phyloP scores from a whole-genome alignment of 164 flowering plant genomes.

The Kingdonia uniflora region DNA sequence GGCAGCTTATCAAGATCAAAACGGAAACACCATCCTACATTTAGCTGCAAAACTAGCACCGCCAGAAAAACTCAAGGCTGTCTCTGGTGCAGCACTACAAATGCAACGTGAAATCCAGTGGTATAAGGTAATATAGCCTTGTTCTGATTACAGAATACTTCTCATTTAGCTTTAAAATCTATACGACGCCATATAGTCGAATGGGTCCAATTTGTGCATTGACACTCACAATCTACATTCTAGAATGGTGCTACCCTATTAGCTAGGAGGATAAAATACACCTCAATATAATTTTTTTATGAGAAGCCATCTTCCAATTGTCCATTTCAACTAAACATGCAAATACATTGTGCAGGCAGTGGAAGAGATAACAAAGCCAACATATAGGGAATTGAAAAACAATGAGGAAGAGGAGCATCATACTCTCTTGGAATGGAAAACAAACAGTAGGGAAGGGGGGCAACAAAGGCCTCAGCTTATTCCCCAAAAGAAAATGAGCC shows the following conservation, averaged over 20 bases:
- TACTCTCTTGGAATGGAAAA: no score
- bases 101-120: slow-evolving; percentile 1
- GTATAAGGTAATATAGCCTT: not conserved
- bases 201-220: no score
- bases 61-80: not conserved
- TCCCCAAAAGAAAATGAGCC: not conserved
- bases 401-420: no score
- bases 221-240: no score
- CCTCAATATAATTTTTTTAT: no score
- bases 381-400: not conserved
- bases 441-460: no score
- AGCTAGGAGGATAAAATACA: not conserved
- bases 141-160: no score
- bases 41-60: not conserved
- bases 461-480: no score
- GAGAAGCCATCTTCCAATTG: no score
- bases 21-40: not conserved
- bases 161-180: not conserved
- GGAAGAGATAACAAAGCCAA: not conserved
- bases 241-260: no score
- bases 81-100: not conserved
- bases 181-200: not conserved
- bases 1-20: not conserved
- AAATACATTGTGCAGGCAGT: not conserved
- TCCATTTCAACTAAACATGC: no score